Evolutionary conservation across 139 green algal genomes (phyloP), one percentile per base, ranked within the genome.

Genomic region (Chlorella sorokiniana): DNA sequence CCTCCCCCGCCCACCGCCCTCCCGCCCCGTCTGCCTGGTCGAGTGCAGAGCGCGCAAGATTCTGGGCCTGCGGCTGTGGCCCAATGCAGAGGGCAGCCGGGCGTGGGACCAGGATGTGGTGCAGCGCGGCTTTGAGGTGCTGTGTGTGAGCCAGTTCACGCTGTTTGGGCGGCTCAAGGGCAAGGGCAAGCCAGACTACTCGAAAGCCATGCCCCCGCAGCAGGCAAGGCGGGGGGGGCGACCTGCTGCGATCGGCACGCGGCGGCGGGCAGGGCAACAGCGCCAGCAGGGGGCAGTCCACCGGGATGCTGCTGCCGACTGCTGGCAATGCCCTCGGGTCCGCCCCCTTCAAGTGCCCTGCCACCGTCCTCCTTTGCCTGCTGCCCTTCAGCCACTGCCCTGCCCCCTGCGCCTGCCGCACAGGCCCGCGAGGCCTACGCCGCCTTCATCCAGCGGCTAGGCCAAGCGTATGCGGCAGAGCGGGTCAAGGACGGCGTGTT

Each of bases 121-220:
- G 44, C 76, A 90, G 35, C 76, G 83, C 27, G 78, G 59, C 35
- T 88, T 88, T 27, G 84, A 88, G 35, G 48, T 95, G 37, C 74
- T 95, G 3, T 78, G 91, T 63, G 93, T 97, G 6, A 92, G 81
- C 75, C 93, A 96, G 73, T 96, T 96, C 77, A 96, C 93, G 8
- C 84, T 96, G n/a, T 92, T 91, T 62, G 91, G 84, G 18, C 75
- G 88, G 5, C 31, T 94, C 16, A 89, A 94, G 61, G 91, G 91
- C 31, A 83, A 79, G 20, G 93, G 93, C 68, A 97, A 96, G 80
- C 92, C 90, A 23, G 93, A 96, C 71, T 96, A 85, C 81, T 88
- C 84, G 69, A 85, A 90, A 45, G 93, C 93, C 1, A 97, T 96
- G 93, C 76, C 70, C 6, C 87, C 90, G 8, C 48, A 85, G 54